These are phyloP conservation scores for Phylloporus sp. DNA, from an alignment of 768 basidiomycete species.

Conservation along the genomic window DNA sequence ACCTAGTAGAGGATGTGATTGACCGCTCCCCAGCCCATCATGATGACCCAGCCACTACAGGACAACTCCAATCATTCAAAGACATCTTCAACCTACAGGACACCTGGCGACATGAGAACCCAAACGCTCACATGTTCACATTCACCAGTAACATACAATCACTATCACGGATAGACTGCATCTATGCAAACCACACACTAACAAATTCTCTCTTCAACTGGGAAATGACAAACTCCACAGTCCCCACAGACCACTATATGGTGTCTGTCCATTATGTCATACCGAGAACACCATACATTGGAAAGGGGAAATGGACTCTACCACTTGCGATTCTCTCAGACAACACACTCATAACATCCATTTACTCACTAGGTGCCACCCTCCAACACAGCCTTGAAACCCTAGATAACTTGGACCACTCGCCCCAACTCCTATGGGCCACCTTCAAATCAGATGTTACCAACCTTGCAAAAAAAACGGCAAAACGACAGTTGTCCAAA, in stretches of 20 bases:
- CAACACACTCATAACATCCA: background rate
- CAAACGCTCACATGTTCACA: background rate
- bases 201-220: background rate
- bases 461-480: background rate
- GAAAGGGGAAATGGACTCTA: background rate
- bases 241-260: conserved; percentile 10
- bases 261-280: background rate
- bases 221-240: background rate
- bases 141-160: background rate
- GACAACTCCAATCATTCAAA: too few species aligned
- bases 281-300: background rate
- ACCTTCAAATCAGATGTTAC: background rate
- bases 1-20: conserved; percentile 37
- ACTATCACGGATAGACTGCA: background rate
- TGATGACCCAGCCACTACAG: conserved; percentile 15
- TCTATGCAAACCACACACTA: background rate
- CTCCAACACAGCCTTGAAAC: background rate
- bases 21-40: conserved; percentile 31
- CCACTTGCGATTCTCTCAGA: background rate
- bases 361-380: too few species aligned
- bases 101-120: background rate
- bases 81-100: background rate
- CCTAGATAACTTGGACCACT: background rate
- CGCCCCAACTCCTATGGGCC: background rate
- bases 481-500: background rate